phyloP scores from a whole-genome alignment of 257 asterid genomes.

The Solanum etuberosum region DNA sequence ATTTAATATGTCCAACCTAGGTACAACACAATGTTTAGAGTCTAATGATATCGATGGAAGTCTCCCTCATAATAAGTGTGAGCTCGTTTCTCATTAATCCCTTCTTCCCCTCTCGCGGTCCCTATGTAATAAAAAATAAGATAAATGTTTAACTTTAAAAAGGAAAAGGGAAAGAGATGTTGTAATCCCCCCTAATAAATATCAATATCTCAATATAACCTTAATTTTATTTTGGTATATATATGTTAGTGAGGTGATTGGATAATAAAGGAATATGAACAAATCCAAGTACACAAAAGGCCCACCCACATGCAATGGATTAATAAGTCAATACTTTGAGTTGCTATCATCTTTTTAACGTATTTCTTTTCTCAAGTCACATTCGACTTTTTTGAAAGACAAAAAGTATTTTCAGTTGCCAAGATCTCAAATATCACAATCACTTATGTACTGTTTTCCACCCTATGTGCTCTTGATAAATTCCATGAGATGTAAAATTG shows the following conservation, averaged over 20 bases:
- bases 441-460: background rate
- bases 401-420: background rate
- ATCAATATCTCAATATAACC: background rate
- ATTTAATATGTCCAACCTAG: background rate
- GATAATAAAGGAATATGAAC: constrained; percentile 18
- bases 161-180: background rate
- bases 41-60: background rate
- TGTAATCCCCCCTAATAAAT: background rate
- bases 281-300: constrained; percentile 1
- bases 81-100: background rate
- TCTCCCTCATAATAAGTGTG: background rate
- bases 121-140: background rate
- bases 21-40: background rate
- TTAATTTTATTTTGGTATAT: background rate
- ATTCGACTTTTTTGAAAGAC: background rate
- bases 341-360: constrained; percentile 3
- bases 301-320: constrained; percentile 42
- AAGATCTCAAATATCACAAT: background rate
- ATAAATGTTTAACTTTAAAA: background rate
- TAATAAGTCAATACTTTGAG: background rate
- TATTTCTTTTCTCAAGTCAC: background rate
- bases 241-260: background rate
- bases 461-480: background rate
- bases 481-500: background rate
- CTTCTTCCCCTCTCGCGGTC: background rate